phyloP scores from a whole-genome alignment of 2,329 filamentous ascomycete genomes.

The Phaeophleospora eucalypticola region DNA sequence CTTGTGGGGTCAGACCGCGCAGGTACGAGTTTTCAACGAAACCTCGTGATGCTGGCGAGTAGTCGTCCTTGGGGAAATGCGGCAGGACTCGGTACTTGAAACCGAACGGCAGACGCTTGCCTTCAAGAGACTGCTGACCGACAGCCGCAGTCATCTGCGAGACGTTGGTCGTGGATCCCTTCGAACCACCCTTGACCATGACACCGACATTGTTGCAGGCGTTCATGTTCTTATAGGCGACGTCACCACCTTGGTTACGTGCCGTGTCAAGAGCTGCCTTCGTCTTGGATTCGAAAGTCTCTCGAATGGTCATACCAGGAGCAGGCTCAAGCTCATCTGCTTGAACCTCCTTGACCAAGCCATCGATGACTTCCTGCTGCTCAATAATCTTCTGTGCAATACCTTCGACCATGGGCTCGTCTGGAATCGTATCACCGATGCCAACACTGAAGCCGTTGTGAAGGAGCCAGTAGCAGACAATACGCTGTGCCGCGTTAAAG shows the following conservation, averaged over 20 bases:
- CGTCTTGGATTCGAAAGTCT: slow-evolving; percentile 96
- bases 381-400: slow-evolving; percentile 77
- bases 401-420: slow-evolving; percentile 74
- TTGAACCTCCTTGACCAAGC: slow-evolving; percentile 72
- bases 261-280: slow-evolving; percentile 90
- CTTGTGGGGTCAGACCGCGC: slow-evolving; percentile 86
- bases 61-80: slow-evolving; percentile 99
- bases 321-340: slow-evolving; percentile 84
- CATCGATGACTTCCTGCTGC: slow-evolving; percentile 76
- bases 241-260: slow-evolving; percentile 92
- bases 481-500: slow-evolving; percentile 90
- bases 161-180: slow-evolving; percentile 98
- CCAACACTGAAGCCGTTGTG: slow-evolving; percentile 97
- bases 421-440: slow-evolving; percentile 96
- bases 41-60: slow-evolving; percentile 91
- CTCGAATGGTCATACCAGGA: slow-evolving; percentile 96
- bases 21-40: slow-evolving; percentile 99
- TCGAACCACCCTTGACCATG: slow-evolving; percentile 95
- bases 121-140: slow-evolving; percentile 96
- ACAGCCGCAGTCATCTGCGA: slow-evolving; percentile 99
- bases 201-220: slow-evolving; percentile 94
- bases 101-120: slow-evolving; percentile 96
- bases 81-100: slow-evolving; percentile 97
- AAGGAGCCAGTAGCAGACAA: slow-evolving; percentile 95
- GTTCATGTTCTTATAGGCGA: slow-evolving; percentile 86